Evolutionary conservation across 2,329 filamentous ascomycete genomes (phyloP), one percentile per base, ranked within the genome.

Genomic region (Pseudogymnoascus sp.): DNA sequence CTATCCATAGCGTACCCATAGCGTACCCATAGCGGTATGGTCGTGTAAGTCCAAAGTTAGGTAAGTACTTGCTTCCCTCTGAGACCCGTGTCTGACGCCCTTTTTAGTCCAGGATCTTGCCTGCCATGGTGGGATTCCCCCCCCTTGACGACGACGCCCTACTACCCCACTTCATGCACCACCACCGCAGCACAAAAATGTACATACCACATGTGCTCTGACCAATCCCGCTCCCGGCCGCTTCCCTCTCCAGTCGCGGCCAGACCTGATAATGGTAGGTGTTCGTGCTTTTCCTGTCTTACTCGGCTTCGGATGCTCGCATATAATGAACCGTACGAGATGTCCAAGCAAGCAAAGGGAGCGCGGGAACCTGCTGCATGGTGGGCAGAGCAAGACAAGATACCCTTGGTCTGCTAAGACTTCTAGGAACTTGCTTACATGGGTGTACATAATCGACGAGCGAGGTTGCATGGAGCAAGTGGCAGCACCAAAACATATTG

Each of bases 231-330:
- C 23, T 17, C 44, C 23, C 13, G 4, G 6, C 47, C 26, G 23
- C 13, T 19, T 53, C 4, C 4, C 26, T 17, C 23, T 11, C n/a
- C n/a, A 10, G 2, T 28, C 15, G 8, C 47, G 44, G 44, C 44
- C 44, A 31, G 26, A 7, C 47, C 47, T 53, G 23, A 53, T 53
- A 53, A 17, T 53, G 47, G 47, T 31, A 53, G 47, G 47, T 19
- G 47, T 53, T 53, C 47, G 47, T 53, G 47, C 47, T 53, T 53
- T n/a, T 19, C 26, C 47, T 31, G 47, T 53, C 47, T 53, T 53
- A 53, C 47, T 53, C 47, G 47, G 47, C 47, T 31, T 53, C 47
- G 47, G 47, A 31, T 53, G 9, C 26, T 53, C 23, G 47, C 47
- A 53, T 53, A 31, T 53, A 53, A 31, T 28, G 15, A 31, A 53